Evolutionary conservation across 495 filamentous ascomycete species (phyloP).

Genomic region (Penicillium antarcticum): DNA sequence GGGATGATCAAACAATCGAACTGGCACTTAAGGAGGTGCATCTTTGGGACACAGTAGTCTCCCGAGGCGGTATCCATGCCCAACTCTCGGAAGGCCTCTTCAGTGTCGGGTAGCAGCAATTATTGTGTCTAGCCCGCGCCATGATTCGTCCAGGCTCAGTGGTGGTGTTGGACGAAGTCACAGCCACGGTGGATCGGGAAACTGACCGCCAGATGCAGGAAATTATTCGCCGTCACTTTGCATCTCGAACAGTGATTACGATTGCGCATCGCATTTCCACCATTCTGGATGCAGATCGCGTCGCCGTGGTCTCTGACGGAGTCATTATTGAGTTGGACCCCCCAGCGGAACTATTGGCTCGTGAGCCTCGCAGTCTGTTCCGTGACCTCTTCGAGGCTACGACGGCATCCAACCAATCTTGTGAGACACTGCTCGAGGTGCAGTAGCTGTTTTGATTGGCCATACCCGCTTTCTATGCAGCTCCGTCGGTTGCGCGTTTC

Average conservation of each 20-base stretch:
- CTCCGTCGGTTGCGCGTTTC: too few species aligned
- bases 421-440: too few species aligned
- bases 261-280: conserved; percentile 47
- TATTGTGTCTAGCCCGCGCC: conserved; percentile 52
- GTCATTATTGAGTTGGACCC: conserved; percentile 39
- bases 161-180: conserved; percentile 48
- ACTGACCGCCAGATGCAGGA: conserved; percentile 43
- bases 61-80: conserved; percentile 39
- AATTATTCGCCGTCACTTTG: conserved; percentile 42
- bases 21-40: conserved; percentile 6
- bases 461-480: too few species aligned
- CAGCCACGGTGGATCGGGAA: conserved; percentile 41
- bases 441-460: too few species aligned
- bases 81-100: conserved; percentile 32
- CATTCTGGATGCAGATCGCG: conserved; percentile 44
- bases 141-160: conserved; percentile 34
- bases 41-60: conserved; percentile 34
- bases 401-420: too few species aligned
- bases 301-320: conserved; percentile 40
- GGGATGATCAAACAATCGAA: neutral
- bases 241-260: conserved; percentile 42
- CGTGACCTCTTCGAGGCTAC: too few species aligned
- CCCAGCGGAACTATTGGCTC: conserved; percentile 13
- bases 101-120: conserved; percentile 52
- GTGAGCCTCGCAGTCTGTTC: too few species aligned